Percentiles rank a stretch among this genome's conserved stretches.
phyloP scores from a whole-genome alignment of 768 basidiomycete genomes.

The Boletales sp. region DNA sequence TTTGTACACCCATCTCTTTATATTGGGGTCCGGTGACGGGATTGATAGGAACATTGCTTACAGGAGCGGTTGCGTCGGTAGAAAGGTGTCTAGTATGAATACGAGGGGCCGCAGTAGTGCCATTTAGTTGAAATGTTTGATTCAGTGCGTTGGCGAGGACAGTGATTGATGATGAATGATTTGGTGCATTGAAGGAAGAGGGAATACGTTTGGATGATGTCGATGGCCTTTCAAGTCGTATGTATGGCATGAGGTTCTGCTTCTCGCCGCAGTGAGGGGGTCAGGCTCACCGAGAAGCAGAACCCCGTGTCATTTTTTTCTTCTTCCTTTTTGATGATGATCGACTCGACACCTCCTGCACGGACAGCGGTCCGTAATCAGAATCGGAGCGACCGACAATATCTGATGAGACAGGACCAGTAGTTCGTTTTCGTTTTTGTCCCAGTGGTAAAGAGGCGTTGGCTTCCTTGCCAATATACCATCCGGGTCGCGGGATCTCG shows the following conservation, averaged over 20 bases:
- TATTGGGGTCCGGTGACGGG: constrained; percentile 9
- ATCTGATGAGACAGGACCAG: not conserved
- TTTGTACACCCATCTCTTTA: constrained; percentile 24
- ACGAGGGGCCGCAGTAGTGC: constrained; percentile 9
- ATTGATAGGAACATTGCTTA: not conserved
- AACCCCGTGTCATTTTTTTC: constrained; percentile 15
- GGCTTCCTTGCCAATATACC: constrained; percentile 7
- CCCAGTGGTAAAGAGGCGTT: not conserved
- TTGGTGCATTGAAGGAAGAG: not conserved
- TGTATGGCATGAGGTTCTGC: constrained; percentile 24
- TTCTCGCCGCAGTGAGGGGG: constrained; percentile 28
- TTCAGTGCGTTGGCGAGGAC: constrained; percentile 25
- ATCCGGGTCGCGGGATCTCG: constrained; percentile 13
- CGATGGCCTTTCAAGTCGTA: constrained; percentile 21
- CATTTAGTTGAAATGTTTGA: constrained; percentile 25
- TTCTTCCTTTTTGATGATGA: constrained; percentile 14
- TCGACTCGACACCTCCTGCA: not conserved
- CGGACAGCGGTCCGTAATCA: not conserved
- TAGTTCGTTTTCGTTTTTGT: constrained; percentile 13
- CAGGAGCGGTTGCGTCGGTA: not conserved
- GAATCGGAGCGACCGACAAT: not conserved
- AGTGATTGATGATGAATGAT: constrained; percentile 2
- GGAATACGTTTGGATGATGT: not conserved
- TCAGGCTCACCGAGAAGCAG: constrained; percentile 31
- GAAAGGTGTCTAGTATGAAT: constrained; percentile 5